A percentile compares a stretch with the other conserved stretches of the same genome.
phyloP scores from a whole-genome alignment of 176 grass and related monocot genomes.

The Tuctoria greenei region DNA sequence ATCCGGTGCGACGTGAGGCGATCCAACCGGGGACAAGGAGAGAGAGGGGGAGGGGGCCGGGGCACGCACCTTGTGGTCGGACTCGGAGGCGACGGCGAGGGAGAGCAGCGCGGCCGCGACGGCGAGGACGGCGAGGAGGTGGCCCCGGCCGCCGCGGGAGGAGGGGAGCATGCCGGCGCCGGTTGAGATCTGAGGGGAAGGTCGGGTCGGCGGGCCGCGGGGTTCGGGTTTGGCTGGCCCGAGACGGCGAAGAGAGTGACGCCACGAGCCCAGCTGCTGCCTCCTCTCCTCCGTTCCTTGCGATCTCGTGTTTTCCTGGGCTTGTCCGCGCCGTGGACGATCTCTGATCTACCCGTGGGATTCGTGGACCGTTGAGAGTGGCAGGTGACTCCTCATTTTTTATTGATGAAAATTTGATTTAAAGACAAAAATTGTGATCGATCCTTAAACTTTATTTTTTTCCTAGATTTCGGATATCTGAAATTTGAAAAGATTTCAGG shows the following conservation, averaged over 20 bases:
- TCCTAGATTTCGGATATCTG: too few relatives aligned
- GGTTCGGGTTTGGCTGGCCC: constrained; percentile 34
- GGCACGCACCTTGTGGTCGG: constrained; percentile 34
- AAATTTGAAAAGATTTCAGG: too few relatives aligned
- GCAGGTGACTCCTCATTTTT: not conserved
- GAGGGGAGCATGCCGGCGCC: constrained; percentile 48
- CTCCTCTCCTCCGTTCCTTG: not conserved
- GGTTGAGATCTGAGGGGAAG: constrained; percentile 38
- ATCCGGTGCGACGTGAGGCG: constrained; percentile 12
- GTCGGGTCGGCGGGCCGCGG: constrained; percentile 16
- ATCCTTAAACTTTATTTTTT: too few relatives aligned
- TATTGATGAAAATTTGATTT: too few relatives aligned
- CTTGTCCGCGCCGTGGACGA: constrained; percentile 12
- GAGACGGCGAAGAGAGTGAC: not conserved
- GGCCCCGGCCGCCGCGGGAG: not conserved
- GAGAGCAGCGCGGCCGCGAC: constrained; percentile 15
- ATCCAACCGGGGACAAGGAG: not conserved
- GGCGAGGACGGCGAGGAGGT: constrained; percentile 1
- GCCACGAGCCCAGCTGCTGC: constrained; percentile 16
- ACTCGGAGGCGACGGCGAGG: constrained; percentile 55
- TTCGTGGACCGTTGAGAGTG: constrained; percentile 18
- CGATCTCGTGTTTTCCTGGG: constrained; percentile 16
- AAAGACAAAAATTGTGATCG: too few relatives aligned
- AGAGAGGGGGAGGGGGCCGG: too few relatives aligned
- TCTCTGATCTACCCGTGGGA: constrained; percentile 13